Evolutionary conservation across 2,329 filamentous ascomycete species (phyloP), one percentile per base, ranked within the genome.

Genomic region (Trichoderma breve): DNA sequence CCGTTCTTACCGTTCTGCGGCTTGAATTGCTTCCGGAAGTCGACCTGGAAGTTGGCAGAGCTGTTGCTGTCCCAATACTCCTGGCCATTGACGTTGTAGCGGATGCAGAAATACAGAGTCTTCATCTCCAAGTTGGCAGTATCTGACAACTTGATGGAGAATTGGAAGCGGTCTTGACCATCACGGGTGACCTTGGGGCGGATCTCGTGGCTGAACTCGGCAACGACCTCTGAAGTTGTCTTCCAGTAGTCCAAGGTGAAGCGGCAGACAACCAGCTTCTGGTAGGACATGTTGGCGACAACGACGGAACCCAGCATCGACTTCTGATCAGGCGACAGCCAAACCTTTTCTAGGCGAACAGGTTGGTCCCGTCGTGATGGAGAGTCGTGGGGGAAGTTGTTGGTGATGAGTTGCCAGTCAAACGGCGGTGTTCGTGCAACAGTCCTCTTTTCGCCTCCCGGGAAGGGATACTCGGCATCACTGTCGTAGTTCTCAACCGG

Each of bases 211-310:
- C 91, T 91, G 83, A 89, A 99, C 77, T 98, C 94, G n/a, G 93
- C 95, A 47, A 88, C 87, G 2, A 98, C 92, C 80, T 99, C 96
- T 0, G 96, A 99, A 0, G 95, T 97, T 0, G 96, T 99, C 86
- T 97, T 97, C 96, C 96, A 99, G 83, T 97, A 96, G 81, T 99
- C 96, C 61, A 98, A 88, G 0, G 96, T 99, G 81, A 99, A 99
- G 65, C 96, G 90, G 80, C 94, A 95, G n/a, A 92, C 90, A 69
- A 99, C 93, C 6, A 86, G 82, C 83, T 99, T 99, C 69, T 95
- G 89, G 83, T 97, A 99, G 0, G 94, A 90, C 57, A 98, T 82
- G 81, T 99, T 99, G 79, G 92, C 90, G 26, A 97, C 95, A 8
- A 90, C 92, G 67, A 97, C 88, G 21, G 90, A 92, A 14, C 96